A percentile compares a stretch with the other conserved stretches of the same genome.
phyloP scores from a whole-genome alignment of 1,139 yeast species.

The Yamadazyma blattariae region DNA sequence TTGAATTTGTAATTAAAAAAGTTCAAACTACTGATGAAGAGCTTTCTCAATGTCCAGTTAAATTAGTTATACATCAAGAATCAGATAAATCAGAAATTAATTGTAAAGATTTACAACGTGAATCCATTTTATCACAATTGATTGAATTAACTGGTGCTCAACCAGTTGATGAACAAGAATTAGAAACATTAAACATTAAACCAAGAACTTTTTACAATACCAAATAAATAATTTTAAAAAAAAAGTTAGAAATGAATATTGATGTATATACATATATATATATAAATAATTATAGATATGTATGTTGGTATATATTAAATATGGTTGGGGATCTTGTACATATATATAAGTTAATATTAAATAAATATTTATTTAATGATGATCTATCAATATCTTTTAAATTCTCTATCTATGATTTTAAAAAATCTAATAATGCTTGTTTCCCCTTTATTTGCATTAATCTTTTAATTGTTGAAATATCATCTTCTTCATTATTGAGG shows the following conservation, averaged over 20 bases:
- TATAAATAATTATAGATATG: too few species aligned
- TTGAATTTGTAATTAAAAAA: slow-evolving; percentile 61
- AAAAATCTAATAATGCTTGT: slow-evolving; percentile 59
- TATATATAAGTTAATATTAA: slow-evolving; percentile 1
- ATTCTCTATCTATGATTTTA: slow-evolving; percentile 30
- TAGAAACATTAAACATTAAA: slow-evolving; percentile 10
- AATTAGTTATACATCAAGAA: slow-evolving; percentile 28
- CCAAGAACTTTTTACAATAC: too few species aligned
- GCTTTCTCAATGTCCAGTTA: slow-evolving; percentile 48
- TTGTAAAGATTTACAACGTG: slow-evolving; percentile 17
- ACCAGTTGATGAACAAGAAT: slow-evolving; percentile 24
- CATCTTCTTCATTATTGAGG: slow-evolving; percentile 37
- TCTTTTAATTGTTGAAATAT: slow-evolving; percentile 55
- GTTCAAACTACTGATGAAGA: slow-evolving; percentile 42
- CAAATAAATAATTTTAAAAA: too few species aligned
- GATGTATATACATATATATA: too few species aligned
- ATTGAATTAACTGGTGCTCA: slow-evolving; percentile 30
- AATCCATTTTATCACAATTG: slow-evolving; percentile 29
- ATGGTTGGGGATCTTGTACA: background rate
- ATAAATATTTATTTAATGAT: too few species aligned
- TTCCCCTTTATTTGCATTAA: slow-evolving; percentile 69
- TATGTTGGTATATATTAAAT: too few species aligned
- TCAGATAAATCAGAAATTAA: slow-evolving; percentile 25
- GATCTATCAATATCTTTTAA: too few species aligned
- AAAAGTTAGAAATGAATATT: too few species aligned